Conservation (phyloP, 2,329 filamentous ascomycete species). For the Drechslerella stenobrocha region DNA sequence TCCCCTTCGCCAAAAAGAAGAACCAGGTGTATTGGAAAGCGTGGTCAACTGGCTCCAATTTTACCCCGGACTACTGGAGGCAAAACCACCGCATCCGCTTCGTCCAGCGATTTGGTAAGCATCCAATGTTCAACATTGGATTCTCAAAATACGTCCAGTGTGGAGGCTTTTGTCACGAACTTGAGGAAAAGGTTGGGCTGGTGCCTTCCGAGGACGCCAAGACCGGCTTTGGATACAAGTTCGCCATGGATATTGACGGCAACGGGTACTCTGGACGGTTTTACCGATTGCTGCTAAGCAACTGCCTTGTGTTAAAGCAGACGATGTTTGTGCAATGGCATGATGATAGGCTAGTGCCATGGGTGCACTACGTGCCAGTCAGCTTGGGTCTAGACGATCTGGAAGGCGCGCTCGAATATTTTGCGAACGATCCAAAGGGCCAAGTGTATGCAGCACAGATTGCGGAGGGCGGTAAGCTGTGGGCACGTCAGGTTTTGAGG, state of each 20-base stretch:
- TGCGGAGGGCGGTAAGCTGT: conserved; percentile 62
- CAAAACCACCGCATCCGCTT: conserved; percentile 60
- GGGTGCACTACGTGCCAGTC: conserved; percentile 64
- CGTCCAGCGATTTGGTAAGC: conserved; percentile 56
- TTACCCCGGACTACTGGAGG: conserved; percentile 55
- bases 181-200: conserved; percentile 54
- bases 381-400: conserved; percentile 61
- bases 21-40: conserved; percentile 64
- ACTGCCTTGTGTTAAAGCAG: conserved; percentile 60
- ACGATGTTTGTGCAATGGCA: conserved; percentile 64
- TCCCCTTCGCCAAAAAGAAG: conserved; percentile 60
- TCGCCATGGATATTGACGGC: conserved; percentile 63
- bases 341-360: conserved; percentile 62
- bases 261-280: conserved; percentile 63
- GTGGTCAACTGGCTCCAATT: conserved; percentile 59
- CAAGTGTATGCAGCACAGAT: conserved; percentile 60
- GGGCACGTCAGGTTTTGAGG: conserved; percentile 62
- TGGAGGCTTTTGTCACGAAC: conserved; percentile 55
- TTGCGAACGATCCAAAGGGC: conserved; percentile 59
- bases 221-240: conserved; percentile 55
- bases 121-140: conserved; percentile 57
- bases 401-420: conserved; percentile 60
- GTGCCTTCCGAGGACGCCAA: conserved; percentile 55
- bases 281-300: conserved; percentile 60
- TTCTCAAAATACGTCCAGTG: conserved; percentile 61